Evolutionary conservation across 108 stramenopile species (phyloP), one percentile per base, ranked within the genome.

Genomic region (Schizochytrium sp.): DNA sequence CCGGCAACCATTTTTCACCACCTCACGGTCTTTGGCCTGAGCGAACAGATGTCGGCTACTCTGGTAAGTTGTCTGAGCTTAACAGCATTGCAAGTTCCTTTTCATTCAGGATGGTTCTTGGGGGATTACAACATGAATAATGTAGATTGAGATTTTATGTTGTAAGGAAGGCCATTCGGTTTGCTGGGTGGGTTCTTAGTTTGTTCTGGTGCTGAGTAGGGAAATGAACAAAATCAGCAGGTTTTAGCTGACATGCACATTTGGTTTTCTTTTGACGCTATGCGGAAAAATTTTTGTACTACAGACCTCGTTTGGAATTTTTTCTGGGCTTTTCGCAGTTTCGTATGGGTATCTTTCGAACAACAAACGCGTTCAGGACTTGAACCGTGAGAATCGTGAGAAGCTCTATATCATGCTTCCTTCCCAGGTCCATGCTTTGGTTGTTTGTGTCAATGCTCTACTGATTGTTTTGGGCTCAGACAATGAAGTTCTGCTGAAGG

Each of bases 401-500:
- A 69, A 69, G 28, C 15, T 7, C 2, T 69, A 69, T 38, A 38
- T 69, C 64, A 8, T 69, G 12, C 64, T 44, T 8, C 64, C 64
- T 44, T 69, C 64, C 42, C 64, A 69, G 64, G 42, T 69, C 5
- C 64, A 69, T 44, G 64, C 64, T 44, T 8, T 69, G 10, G 64
- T 69, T 38, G 64, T 69, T 5, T 69, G 64, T 44, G 19, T 69
- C 19, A 69, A 69, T 15, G 64, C 64, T 38, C 64, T 69, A 44
- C 10, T 38, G 42, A 44, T 69, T 15, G 64, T 44, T 7, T 15
- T 69, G 12, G 64, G 64, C 12, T 28, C 12, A 7, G 64, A 69
- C 3, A 69, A 69, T 69, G 64, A 69, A 13, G 15, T 69, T 15
- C 64, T 69, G 10, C 5, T 44, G 8, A 44, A 38, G 28, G 64